Evolutionary conservation across 306 rosid genomes (phyloP), one percentile per base, ranked within the genome.

Genomic region (Dalbergia cochinchinensis): DNA sequence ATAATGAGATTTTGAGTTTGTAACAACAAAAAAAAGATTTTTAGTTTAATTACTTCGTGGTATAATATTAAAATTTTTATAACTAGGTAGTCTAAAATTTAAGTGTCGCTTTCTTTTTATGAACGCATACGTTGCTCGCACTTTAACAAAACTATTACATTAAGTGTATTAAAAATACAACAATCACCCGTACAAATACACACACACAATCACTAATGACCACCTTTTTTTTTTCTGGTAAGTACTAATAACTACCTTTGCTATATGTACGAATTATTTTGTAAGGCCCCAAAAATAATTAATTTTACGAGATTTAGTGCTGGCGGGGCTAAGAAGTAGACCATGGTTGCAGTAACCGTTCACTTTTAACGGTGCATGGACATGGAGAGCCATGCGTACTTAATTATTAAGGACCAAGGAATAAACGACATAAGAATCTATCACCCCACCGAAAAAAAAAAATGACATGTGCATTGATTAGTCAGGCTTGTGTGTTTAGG

Each of bases 251-350:
- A 20, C 22, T 20, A 20, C 22, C 22, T 20, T 20, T 20, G 22
- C 22, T 1, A 20, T 20, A 20, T 20, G 1, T 20, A 20, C 22
- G 22, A 20, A 20, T 20, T 20, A 20, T 20, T 20, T 20, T 20
- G 22, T 20, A 20, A 20, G 22, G 22, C 22, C 1, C 22, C 22
- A 20, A 20, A 20, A 20, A 20, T 20, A 20, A 20, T 20, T 20
- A 20, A 0, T 20, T 20, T 20, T 20, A 26, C 31, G 2, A 26
- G 31, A 26, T 26, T 26, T 35, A 78, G 59, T 78, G 77, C 33
- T 78, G n/a, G 77, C 59, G 53, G 82, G 69, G 16, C 71, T 69
- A 41, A 44, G 39, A 78, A 57, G 68, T 68, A 26, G 34, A 45
- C 58, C 60, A 68, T 16, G 12, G 65, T 42, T 8, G 35, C 45